phyloP scores from a whole-genome alignment of 2,329 filamentous ascomycete species.

The Triangularia verruculosa region DNA sequence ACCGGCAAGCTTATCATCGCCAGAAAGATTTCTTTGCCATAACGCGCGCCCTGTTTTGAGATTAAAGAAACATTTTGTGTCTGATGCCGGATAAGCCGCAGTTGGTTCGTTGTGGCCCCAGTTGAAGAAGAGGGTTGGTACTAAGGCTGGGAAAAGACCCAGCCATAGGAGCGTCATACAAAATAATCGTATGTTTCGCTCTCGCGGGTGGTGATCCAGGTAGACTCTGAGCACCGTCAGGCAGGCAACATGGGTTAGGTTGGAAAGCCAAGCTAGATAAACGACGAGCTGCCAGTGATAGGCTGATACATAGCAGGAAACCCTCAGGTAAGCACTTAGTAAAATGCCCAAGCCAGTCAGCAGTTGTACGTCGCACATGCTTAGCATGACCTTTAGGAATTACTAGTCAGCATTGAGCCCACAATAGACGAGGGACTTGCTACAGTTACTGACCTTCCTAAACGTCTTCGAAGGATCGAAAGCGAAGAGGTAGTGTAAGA shows the following conservation, averaged over 20 bases:
- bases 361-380: constrained; percentile 13
- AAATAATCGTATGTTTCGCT: not conserved
- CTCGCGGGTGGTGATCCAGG: not conserved
- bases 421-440: not conserved
- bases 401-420: not conserved
- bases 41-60: constrained; percentile 6
- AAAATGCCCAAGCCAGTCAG: constrained; percentile 13
- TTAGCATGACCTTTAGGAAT: constrained; percentile 3
- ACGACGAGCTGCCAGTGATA: constrained; percentile 13
- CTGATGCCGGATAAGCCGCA: not conserved
- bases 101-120: not conserved
- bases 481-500: constrained; percentile 5
- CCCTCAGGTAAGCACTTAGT: not conserved
- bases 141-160: constrained; percentile 1
- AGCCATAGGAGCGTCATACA: constrained; percentile 8
- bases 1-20: no score
- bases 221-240: constrained; percentile 6
- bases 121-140: constrained; percentile 13
- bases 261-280: constrained; percentile 12
- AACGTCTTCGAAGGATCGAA: constrained; percentile 5
- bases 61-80: not conserved
- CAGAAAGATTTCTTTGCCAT: not conserved
- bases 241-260: constrained; percentile 11
- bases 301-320: constrained; percentile 7
- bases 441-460: not conserved